Base-by-base conservation (phyloP, 2,329 filamentous ascomycete genomes). In the Fusarium sp. region DNA sequence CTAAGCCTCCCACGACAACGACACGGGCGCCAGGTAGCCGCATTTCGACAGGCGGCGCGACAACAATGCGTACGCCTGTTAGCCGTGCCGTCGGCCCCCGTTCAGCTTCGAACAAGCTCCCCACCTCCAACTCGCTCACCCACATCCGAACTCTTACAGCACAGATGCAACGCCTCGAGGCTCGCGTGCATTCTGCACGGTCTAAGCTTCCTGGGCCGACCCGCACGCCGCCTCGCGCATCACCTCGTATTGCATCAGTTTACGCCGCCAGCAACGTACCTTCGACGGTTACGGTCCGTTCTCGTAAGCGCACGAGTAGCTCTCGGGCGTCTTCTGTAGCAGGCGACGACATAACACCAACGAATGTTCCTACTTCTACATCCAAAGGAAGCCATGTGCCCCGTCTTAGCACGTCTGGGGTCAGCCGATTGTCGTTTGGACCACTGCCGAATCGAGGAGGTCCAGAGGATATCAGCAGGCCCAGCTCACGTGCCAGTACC, bases 101-200 rank as follows among this genome's bases (percentile, higher is more conserved):
- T n/a, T 77, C 79, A 10, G 72, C 78, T 22, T 78, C 80, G 15
- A 77, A 84, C 68, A 82, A 79, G 59, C 68, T 87, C 35, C 83
- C 85, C 25, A 80, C 82, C 49, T 88, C 83, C 61, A 87, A 81
- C 62, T 98, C 95, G 2, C 86, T 99, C 45, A 91, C 91, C 66
- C 95, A 99, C 75, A 96, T 99, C 72, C 92, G 94, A 64, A 91
- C 90, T 28, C 88, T 99, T 65, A 97, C 96, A 56, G 93, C 92
- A 26, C 95, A 98, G 78, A 97, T 98, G 93, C 92, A 97, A 77
- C 91, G 92, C 67, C 88, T 99, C 60, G 95, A 98, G 76, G 92
- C 95, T 63, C 87, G 95, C 40, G 94, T 99, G 9, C 93, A 98
- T 60, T 92, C 90, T 24, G 95, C 90, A 15, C 88, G 93, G 68